Evolutionary conservation across 148 eudicot species (phyloP), one percentile per base, ranked within the genome.

Genomic region (Nyssa sinensis): DNA sequence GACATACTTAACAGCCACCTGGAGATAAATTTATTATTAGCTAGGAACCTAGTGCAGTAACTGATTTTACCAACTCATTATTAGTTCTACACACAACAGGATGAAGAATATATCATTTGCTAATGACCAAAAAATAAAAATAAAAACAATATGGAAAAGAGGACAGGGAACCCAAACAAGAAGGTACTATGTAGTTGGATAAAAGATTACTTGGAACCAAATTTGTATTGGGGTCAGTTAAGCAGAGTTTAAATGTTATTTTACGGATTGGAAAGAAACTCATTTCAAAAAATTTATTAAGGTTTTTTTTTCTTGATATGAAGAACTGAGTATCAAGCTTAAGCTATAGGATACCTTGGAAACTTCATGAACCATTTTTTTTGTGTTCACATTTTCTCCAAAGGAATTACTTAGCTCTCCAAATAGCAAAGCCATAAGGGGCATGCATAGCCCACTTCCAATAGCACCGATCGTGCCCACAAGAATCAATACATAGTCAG

Each of bases 331-430:
- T 12, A 44, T 13, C 51, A 44, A 39, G 19, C 17, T 34, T 21
- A 16, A 62, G 39, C 31, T 34, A 27, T 11, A 31, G 28, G 41
- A 11, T 79, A 83, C 86, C 86, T 76, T 72, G 41, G 86, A 83
- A 74, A 83, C 83, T 76, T 72, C 68, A 51, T 69, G 47, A 34
- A 76, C 80, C 37, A 76, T 55, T 25, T 62, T 25, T 74, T 70
- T 24, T 16, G 71, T 67, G 55, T 55, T 71, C 19, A 34, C 33
- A 8, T 62, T 76, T 37, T 65, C 65, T 39, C 83, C 83, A 62
- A 83, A 79, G 47, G 83, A 64, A 69, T 79, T 58, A 30, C 75
- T 75, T 31, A 83, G 31, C 17, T 83, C 78, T 58, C 86, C 86
- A 32, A 79, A 74, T 33, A 83, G 16, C 33, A 83, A 17, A 29